Evolutionary conservation across 225 moss, liverwort and hornwort species (phyloP), one percentile per base, ranked within the genome.

Genomic region (Physcomitrellopsis africana): DNA sequence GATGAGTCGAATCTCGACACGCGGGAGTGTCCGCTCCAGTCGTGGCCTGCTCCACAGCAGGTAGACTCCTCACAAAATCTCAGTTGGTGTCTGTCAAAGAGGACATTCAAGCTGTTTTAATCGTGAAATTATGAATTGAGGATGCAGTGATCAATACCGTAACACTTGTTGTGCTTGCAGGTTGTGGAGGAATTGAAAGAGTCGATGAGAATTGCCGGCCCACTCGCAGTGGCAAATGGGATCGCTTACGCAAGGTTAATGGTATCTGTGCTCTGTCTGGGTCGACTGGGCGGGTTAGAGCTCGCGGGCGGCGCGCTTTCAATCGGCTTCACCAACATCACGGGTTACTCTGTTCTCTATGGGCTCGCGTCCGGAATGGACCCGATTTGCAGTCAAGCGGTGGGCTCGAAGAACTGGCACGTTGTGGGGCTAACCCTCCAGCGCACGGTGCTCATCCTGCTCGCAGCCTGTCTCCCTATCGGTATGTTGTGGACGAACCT

Each of bases 341-440:
- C 96, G 18, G 94, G 96, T 10, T 94, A 94, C 87, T 92, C 96
- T 42, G 94, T 96, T 42, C 83, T 96, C 60, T 89, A 89, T 26
- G 96, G 96, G 19, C 69, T 96, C 70, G 91, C 96, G 17, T 88
- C 89, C 56, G 96, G 96, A 46, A 96, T 96, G 96, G 96, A 96
- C 74, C 89, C 96, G 42, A 91, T 96, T 43, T 96, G 96, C 73
- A 88, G 87, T 67, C 96, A 96, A 75, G 94, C 96, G 17, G 92
- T 78, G n/a, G 96, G 96, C 49, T 81, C 89, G 3, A 92, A 87
- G 77, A 85, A 80, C 49, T 94, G 94, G 96, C 86, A 91, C 51
- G 81, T 92, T 16, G 83, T 94, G 48, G 94, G 96, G 10, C 62
- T 91, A 8, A 92, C 96, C 10, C 79, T 96, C 0, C 96, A 96